phyloP scores from a whole-genome alignment of 768 basidiomycete genomes.

The Rubroboletus satanas region DNA sequence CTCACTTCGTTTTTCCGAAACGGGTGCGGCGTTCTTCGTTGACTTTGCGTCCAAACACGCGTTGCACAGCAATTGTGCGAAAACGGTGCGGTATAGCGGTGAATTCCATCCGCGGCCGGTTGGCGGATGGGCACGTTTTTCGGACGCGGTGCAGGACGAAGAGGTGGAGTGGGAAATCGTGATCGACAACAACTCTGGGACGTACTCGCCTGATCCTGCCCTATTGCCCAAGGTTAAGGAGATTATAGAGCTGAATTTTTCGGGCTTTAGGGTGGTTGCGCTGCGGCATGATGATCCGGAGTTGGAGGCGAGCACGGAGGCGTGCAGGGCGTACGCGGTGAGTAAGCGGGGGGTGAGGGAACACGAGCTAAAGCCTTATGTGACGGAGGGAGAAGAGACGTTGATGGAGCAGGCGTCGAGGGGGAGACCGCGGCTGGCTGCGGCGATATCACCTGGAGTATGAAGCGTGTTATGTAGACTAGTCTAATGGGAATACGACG shows the following conservation, averaged over 20 bases:
- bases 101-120: conserved; percentile 75
- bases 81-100: conserved; percentile 65
- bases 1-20: conserved; percentile 79
- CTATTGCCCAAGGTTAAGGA: conserved; percentile 59
- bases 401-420: conserved; percentile 34
- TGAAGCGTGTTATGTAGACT: background rate
- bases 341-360: conserved; percentile 53
- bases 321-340: conserved; percentile 64
- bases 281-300: conserved; percentile 53
- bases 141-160: conserved; percentile 49
- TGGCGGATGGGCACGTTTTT: conserved; percentile 65
- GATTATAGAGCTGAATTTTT: conserved; percentile 71
- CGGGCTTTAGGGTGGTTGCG: conserved; percentile 54
- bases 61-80: conserved; percentile 70
- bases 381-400: conserved; percentile 50
- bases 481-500: conserved; percentile 22
- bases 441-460: background rate
- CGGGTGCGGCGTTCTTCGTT: conserved; percentile 82
- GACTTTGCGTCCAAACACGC: conserved; percentile 87
- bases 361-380: conserved; percentile 65
- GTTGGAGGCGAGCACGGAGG: conserved; percentile 56
- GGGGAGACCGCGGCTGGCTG: background rate
- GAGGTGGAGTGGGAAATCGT: conserved; percentile 75
- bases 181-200: conserved; percentile 84
- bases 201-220: conserved; percentile 68